Conservation (phyloP, 371 early-diverging fungal species). For the Nematocida ausubeli region DNA sequence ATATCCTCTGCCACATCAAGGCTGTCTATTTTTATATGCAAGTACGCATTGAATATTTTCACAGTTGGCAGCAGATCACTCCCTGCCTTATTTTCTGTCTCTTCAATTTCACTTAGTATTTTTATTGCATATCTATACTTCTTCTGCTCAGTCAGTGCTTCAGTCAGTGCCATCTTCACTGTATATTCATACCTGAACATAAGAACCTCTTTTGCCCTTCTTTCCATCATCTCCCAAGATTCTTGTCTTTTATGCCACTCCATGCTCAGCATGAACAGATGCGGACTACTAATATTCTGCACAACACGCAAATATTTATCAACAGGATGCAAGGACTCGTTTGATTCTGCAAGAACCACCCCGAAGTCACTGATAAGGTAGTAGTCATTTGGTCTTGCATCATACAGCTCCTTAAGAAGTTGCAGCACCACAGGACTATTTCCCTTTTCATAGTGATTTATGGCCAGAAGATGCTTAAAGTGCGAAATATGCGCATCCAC, state of each 20-base stretch:
- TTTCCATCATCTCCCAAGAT: conserved; percentile 36
- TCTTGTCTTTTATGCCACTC: neutral
- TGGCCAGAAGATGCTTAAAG: conserved; percentile 4
- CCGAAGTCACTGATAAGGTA: conserved; percentile 25
- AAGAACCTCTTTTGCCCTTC: conserved; percentile 32
- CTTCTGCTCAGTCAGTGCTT: conserved; percentile 34
- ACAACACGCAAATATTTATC: conserved; percentile 13
- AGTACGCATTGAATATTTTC: conserved; percentile 10
- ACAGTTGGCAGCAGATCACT: neutral
- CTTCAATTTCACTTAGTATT: conserved; percentile 2
- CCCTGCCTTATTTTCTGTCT: neutral
- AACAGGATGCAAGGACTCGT: neutral
- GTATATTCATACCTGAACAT: conserved; percentile 1
- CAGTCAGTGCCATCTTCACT: conserved; percentile 37
- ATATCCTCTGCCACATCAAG: neutral
- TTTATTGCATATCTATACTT: conserved; percentile 34
- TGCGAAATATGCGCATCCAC: neutral
- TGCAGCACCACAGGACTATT: neutral
- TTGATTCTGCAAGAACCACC: neutral
- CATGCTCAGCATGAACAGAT: conserved; percentile 14
- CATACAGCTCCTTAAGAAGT: conserved; percentile 13
- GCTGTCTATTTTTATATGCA: conserved; percentile 5
- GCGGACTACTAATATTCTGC: neutral
- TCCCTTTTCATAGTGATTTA: conserved; percentile 23
- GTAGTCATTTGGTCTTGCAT: conserved; percentile 18